Conservation (phyloP, 345 rosid species). For the Brassica cretica region DNA sequence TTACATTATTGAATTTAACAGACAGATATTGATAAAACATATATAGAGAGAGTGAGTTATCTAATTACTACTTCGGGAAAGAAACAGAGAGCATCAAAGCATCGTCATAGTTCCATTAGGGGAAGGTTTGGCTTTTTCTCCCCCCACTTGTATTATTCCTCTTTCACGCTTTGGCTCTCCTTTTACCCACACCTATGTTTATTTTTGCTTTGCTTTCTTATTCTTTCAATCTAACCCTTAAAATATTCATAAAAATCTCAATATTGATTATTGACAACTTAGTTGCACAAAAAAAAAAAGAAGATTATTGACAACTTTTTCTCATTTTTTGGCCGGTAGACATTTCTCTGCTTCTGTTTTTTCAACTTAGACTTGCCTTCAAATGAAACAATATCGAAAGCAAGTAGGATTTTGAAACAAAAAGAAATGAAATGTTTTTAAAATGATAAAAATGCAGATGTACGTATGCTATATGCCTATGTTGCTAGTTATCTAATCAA, state of each 20-base stretch:
- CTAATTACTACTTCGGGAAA: slow-evolving; percentile 51
- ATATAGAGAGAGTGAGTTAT: neutral
- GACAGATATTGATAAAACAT: neutral
- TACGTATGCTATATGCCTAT: neutral
- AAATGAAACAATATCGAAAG: neutral
- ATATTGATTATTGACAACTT: neutral
- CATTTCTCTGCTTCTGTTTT: neutral
- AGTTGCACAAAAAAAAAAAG: no score
- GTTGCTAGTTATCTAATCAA: neutral
- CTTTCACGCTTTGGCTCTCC: slow-evolving; percentile 29
- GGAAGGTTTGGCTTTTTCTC: slow-evolving; percentile 46
- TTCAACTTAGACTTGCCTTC: neutral
- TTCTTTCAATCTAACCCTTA: neutral
- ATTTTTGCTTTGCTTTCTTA: neutral
- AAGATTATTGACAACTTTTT: neutral
- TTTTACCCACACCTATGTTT: slow-evolving; percentile 27
- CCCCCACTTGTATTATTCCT: slow-evolving; percentile 32
- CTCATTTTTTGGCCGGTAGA: neutral
- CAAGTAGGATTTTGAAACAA: neutral
- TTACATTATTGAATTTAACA: slow-evolving; percentile 10
- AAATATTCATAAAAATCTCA: neutral
- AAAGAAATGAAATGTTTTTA: neutral
- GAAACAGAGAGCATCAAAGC: slow-evolving; percentile 38
- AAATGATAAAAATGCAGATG: neutral
- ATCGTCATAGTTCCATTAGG: slow-evolving; percentile 69